phyloP scores from a whole-genome alignment of 768 basidiomycete genomes.

The Boletus vinaceobasis region DNA sequence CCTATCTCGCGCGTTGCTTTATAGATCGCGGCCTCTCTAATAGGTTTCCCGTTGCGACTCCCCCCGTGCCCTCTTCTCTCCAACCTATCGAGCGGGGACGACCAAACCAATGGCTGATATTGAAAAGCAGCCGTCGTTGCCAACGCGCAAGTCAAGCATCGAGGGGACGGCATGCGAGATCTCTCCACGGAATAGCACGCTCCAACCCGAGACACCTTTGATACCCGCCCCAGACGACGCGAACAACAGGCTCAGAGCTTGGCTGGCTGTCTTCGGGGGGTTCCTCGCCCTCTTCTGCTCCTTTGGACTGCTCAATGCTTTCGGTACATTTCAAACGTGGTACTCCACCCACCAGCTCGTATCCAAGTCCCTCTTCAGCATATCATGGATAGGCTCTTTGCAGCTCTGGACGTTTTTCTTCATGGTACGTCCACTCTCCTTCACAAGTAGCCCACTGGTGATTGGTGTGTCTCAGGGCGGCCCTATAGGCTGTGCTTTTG shows the following conservation, averaged over 20 bases:
- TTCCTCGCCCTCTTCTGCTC: slow-evolving; percentile 66
- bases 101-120: slow-evolving; percentile 26
- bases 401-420: slow-evolving; percentile 71
- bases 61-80: slow-evolving; percentile 12
- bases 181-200: slow-evolving; percentile 23
- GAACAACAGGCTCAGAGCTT: slow-evolving; percentile 25
- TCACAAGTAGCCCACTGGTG: background rate
- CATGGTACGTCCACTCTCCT: slow-evolving; percentile 42
- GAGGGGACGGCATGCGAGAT: slow-evolving; percentile 16
- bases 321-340: slow-evolving; percentile 70
- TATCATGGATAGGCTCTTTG: slow-evolving; percentile 70
- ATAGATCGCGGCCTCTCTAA: slow-evolving; percentile 19
- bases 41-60: slow-evolving; percentile 5
- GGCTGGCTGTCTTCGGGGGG: slow-evolving; percentile 59
- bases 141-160: slow-evolving; percentile 19
- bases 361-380: slow-evolving; percentile 47
- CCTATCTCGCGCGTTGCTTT: slow-evolving; percentile 18
- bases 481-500: slow-evolving; percentile 57
- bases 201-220: slow-evolving; percentile 17
- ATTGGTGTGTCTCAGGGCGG: slow-evolving; percentile 45
- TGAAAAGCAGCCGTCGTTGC: slow-evolving; percentile 27
- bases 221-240: slow-evolving; percentile 8
- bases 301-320: slow-evolving; percentile 70
- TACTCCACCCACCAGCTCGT: slow-evolving; percentile 59
- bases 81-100: slow-evolving; percentile 3